Conservation (phyloP, 2,329 filamentous ascomycete genomes). For the Dryadomyces sulphureus region DNA sequence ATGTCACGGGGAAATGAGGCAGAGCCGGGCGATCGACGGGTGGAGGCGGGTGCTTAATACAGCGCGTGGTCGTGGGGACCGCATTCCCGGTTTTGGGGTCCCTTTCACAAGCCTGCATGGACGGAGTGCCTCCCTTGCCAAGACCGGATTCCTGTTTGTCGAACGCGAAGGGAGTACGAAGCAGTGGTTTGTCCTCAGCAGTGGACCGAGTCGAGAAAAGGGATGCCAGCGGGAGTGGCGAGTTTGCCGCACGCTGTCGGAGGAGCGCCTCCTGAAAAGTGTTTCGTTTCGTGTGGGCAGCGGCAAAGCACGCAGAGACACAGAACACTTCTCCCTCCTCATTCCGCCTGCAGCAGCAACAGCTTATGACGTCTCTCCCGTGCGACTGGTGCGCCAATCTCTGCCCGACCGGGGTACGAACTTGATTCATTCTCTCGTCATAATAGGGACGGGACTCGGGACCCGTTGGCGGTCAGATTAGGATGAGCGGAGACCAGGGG, state of each 20-base stretch:
- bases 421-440: neutral
- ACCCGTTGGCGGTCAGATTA: neutral
- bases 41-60: neutral
- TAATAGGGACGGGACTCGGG: neutral
- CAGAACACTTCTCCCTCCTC: no score
- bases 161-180: no score
- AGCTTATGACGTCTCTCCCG: conserved; percentile 8
- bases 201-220: conserved; percentile 11
- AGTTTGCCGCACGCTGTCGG: no score
- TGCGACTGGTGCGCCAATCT: conserved; percentile 6
- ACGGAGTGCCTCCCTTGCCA: no score
- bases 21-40: neutral
- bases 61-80: neutral
- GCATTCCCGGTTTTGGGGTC: neutral
- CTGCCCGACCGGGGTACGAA: neutral
- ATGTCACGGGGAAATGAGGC: neutral
- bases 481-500: neutral
- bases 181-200: no score
- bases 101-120: no score
- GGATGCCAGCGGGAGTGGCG: no score
- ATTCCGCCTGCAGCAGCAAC: conserved; percentile 1
- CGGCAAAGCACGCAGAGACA: no score
- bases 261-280: no score
- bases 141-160: no score
- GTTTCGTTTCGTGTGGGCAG: no score